Conservation (phyloP, 2,329 filamentous ascomycete genomes). For the Phyllachora maydis region DNA sequence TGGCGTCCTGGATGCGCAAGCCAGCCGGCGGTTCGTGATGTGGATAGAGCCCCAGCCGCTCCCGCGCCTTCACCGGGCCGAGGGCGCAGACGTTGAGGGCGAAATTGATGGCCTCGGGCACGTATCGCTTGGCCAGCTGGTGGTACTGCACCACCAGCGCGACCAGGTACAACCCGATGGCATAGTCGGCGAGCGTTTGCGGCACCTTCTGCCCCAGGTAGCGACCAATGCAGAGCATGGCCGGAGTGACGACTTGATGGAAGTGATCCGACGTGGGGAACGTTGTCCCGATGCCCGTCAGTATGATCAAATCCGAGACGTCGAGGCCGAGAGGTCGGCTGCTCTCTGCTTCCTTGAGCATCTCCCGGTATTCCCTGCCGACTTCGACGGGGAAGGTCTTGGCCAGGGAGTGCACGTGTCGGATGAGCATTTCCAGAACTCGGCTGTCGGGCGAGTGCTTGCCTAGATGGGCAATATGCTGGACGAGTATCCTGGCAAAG, state of each 20-base stretch:
- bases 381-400: conserved; percentile 69
- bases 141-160: conserved; percentile 72
- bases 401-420: conserved; percentile 82
- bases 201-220: conserved; percentile 66
- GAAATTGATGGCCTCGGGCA: conserved; percentile 78
- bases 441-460: conserved; percentile 33
- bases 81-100: conserved; percentile 54
- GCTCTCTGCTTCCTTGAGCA: conserved; percentile 19
- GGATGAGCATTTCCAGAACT: conserved; percentile 58
- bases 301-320: conserved; percentile 56
- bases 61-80: conserved; percentile 28
- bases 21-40: conserved; percentile 31
- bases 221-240: conserved; percentile 63
- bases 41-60: conserved; percentile 35
- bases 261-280: conserved; percentile 97
- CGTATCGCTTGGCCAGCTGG: conserved; percentile 60
- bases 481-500: conserved; percentile 46
- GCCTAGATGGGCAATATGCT: conserved; percentile 32
- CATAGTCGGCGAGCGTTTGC: conserved; percentile 41
- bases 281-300: conserved; percentile 65
- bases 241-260: conserved; percentile 82
- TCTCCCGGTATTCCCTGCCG: conserved; percentile 53
- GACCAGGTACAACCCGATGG: conserved; percentile 57
- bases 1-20: conserved; percentile 25
- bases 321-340: conserved; percentile 23